Evolutionary conservation across 225 moss, liverwort and hornwort genomes (phyloP).

Genomic region (Pseudoscleropodium purum): DNA sequence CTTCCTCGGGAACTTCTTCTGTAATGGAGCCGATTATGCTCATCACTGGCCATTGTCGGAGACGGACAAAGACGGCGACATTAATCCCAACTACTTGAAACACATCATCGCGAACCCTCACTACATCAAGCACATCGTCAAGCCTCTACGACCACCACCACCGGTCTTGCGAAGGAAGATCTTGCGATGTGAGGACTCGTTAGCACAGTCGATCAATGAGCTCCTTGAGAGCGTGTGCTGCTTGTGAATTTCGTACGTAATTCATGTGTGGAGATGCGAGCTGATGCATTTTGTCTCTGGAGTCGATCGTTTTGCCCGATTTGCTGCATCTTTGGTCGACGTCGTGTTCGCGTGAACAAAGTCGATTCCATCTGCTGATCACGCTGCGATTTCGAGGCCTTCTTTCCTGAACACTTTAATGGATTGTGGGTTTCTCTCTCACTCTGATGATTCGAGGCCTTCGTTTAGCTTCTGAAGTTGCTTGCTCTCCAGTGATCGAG

Average conservation of each 20-base stretch:
- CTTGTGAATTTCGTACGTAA: neutral
- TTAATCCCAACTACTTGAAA: constrained; percentile 16
- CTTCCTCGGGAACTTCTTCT: neutral
- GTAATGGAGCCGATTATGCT: neutral
- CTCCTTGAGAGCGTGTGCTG: neutral
- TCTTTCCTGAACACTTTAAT: too few relatives aligned
- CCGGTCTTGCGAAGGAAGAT: neutral
- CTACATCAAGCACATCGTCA: neutral
- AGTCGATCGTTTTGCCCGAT: neutral
- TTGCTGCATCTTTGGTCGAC: neutral
- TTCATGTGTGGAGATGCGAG: neutral
- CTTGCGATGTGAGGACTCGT: too few relatives aligned
- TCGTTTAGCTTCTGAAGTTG: neutral
- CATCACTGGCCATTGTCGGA: neutral
- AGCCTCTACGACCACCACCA: neutral
- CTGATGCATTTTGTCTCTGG: neutral
- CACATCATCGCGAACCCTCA: constrained; percentile 2
- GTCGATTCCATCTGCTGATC: neutral
- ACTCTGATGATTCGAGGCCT: neutral
- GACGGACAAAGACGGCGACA: neutral
- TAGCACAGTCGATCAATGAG: neutral
- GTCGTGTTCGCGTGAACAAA: neutral
- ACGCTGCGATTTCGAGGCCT: neutral
- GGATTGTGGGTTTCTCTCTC: neutral
- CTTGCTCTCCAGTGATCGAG: neutral